Base-by-base conservation (phyloP, 768 basidiomycete genomes). In the Lactarius hatsudake region DNA sequence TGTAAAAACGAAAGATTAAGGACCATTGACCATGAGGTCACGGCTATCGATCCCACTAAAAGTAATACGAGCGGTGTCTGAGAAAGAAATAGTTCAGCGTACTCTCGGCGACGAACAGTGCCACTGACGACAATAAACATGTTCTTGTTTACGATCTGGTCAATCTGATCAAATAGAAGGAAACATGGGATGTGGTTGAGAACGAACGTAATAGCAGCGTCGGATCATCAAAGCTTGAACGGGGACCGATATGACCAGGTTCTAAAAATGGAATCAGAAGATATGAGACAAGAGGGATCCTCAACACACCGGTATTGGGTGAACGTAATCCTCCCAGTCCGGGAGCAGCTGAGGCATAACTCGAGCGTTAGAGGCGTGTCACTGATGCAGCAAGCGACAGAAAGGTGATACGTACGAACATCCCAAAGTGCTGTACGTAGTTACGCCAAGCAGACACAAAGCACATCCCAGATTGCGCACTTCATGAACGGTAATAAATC, bases 121-220 rank as follows among this genome's bases (percentile, higher is more conserved):
- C 6, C 15, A 66, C 66, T 43, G 40, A 67, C 66, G 8, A 53
- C 42, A 20, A 67, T 43, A 8, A 58, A 54, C 30, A 53, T 9
- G 43, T 63, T 67, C 58, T 38, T 30, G 28, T 30, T 40, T 9
- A 67, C 58, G 2, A 63, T 32, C 66, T 67, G 36, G 40, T 13
- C 20, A 10, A 17, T 38, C n/a, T 9, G 26, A 15, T 67, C 42
- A 63, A 54, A 48, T 43, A 8, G 13, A 15, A n/a, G 5, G 20
- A 0, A 13, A 12, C 15, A 15, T 23, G n/a, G 8, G 23, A 60
- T 26, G 18, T 30, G 20, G 40, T n/a, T 8, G 5, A 43, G 38
- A 18, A 63, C 66, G 26, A 51, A 67, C 66, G 56, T 63, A 20
- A 60, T 67, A 63, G 42, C 66, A 67, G 10, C 66, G 66, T 34